Evolutionary conservation across 768 basidiomycete species (phyloP).

Genomic region (Pleurotus salmoneostramineus): DNA sequence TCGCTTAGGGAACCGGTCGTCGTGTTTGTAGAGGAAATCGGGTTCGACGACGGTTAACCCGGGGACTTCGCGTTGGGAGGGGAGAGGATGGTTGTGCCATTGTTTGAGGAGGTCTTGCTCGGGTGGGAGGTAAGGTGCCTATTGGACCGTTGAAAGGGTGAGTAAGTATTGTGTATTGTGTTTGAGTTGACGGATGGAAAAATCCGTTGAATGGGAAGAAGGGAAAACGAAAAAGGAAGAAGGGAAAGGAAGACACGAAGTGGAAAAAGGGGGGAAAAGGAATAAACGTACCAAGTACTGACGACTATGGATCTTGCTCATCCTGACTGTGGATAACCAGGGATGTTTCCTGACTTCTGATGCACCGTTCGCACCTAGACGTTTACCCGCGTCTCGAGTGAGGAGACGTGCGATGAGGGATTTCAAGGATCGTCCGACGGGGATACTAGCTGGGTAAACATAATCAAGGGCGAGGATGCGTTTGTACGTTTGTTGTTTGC

Average conservation of each 20-base stretch:
- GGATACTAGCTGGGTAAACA: conserved; percentile 33
- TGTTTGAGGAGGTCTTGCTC: conserved; percentile 14
- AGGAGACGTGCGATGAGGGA: conserved; percentile 40
- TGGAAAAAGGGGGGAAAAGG: conserved; percentile 7
- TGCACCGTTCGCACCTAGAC: conserved; percentile 33
- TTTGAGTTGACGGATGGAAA: not conserved
- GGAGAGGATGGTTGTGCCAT: conserved; percentile 37
- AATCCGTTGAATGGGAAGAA: too few species aligned
- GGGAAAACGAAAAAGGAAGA: too few species aligned
- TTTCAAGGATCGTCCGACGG: conserved; percentile 35
- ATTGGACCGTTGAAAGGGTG: not conserved
- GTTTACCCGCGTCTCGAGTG: conserved; percentile 25
- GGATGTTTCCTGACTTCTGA: conserved; percentile 34
- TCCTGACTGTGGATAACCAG: conserved; percentile 44
- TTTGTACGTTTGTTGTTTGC: conserved; percentile 20
- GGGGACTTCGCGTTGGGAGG: conserved; percentile 31
- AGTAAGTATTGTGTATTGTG: not conserved
- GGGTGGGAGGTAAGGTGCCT: conserved; percentile 42
- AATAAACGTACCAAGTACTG: conserved; percentile 37
- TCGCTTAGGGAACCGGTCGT: conserved; percentile 28
- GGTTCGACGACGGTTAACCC: conserved; percentile 30
- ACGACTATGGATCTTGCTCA: conserved; percentile 39
- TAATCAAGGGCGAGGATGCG: conserved; percentile 23
- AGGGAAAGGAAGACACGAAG: not conserved
- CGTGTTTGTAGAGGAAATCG: conserved; percentile 27